Evolutionary conservation across 768 basidiomycete species (phyloP).

Genomic region (Porpolomopsis calyptriformis): DNA sequence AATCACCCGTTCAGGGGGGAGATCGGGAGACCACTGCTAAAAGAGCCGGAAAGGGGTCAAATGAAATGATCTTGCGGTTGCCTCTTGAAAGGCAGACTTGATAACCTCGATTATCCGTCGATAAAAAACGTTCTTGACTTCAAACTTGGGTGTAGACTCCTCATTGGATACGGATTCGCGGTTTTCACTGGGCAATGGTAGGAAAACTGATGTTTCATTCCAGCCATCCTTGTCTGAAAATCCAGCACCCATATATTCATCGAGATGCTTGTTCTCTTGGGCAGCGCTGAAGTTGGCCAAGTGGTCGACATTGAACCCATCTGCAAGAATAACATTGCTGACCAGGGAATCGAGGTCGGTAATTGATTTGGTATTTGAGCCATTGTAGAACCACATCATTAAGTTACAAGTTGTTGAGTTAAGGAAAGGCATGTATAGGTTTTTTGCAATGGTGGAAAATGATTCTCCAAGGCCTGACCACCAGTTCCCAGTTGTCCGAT

Average conservation of each 20-base stretch:
- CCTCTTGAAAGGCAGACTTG: slow-evolving; percentile 10
- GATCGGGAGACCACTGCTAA: slow-evolving; percentile 9
- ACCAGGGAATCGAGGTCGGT: slow-evolving; percentile 16
- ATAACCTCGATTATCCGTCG: slow-evolving; percentile 17
- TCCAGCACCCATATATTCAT: not conserved
- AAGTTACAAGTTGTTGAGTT: slow-evolving; percentile 3
- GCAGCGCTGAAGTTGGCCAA: slow-evolving; percentile 13
- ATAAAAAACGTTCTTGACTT: slow-evolving; percentile 19
- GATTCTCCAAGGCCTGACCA: not conserved
- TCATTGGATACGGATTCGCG: slow-evolving; percentile 14
- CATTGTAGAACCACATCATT: slow-evolving; percentile 17
- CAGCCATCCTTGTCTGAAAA: slow-evolving; percentile 10
- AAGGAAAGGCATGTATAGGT: not conserved
- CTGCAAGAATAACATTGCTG: slow-evolving; percentile 14
- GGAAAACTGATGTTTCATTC: slow-evolving; percentile 15
- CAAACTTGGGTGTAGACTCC: slow-evolving; percentile 18
- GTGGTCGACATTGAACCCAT: slow-evolving; percentile 17
- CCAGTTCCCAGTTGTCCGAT: not conserved
- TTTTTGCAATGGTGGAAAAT: not conserved
- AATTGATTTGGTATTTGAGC: slow-evolving; percentile 13
- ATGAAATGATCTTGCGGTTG: slow-evolving; percentile 8
- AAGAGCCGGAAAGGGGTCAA: slow-evolving; percentile 12
- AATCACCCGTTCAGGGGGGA: slow-evolving; percentile 3
- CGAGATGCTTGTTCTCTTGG: slow-evolving; percentile 11
- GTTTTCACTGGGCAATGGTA: slow-evolving; percentile 13